These are phyloP conservation scores for Pezicula radicicola DNA, from an alignment of 2,329 filamentous ascomycete species.

Conservation along the genomic window DNA sequence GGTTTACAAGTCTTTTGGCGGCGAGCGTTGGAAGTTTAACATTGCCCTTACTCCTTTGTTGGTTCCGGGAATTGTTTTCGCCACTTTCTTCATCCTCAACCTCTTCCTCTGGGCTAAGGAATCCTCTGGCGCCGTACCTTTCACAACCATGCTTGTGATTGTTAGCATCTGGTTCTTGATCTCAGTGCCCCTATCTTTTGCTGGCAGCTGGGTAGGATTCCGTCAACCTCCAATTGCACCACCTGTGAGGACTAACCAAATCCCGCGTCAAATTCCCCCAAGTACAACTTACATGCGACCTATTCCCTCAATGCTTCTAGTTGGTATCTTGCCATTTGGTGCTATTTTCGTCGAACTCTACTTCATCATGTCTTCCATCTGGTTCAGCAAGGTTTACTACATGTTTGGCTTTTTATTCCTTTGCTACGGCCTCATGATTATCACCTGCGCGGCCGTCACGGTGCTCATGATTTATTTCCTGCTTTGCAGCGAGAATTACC, in stretches of 20 bases:
- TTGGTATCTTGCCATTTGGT: slow-evolving; percentile 89
- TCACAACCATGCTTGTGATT: slow-evolving; percentile 94
- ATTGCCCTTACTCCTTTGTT: slow-evolving; percentile 84
- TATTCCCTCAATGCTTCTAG: slow-evolving; percentile 85
- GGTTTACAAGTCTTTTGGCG: slow-evolving; percentile 91
- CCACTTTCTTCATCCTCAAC: slow-evolving; percentile 88
- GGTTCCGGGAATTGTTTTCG: slow-evolving; percentile 83
- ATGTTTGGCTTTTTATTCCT: slow-evolving; percentile 99
- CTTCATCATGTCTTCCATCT: slow-evolving; percentile 99
- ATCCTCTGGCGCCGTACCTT: slow-evolving; percentile 91
- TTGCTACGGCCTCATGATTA: slow-evolving; percentile 95
- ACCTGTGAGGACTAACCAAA: slow-evolving; percentile 94
- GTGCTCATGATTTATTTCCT: slow-evolving; percentile 95
- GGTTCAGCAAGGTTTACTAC: slow-evolving; percentile 99
- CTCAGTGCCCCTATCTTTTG: slow-evolving; percentile 85
- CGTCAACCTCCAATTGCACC: slow-evolving; percentile 67
- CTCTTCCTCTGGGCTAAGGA: slow-evolving; percentile 93
- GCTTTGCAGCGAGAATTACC: slow-evolving; percentile 94
- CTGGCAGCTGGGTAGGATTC: slow-evolving; percentile 92
- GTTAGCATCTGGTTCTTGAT: slow-evolving; percentile 96
- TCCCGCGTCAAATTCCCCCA: slow-evolving; percentile 92
- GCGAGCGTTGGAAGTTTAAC: slow-evolving; percentile 92
- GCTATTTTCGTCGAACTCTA: slow-evolving; percentile 98
- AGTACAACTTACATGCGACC: slow-evolving; percentile 79
- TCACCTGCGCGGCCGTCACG: slow-evolving; percentile 89